These are phyloP conservation scores for Akanthomyces lecanii DNA, from an alignment of 2,329 filamentous ascomycete genomes.

Conservation along the genomic window DNA sequence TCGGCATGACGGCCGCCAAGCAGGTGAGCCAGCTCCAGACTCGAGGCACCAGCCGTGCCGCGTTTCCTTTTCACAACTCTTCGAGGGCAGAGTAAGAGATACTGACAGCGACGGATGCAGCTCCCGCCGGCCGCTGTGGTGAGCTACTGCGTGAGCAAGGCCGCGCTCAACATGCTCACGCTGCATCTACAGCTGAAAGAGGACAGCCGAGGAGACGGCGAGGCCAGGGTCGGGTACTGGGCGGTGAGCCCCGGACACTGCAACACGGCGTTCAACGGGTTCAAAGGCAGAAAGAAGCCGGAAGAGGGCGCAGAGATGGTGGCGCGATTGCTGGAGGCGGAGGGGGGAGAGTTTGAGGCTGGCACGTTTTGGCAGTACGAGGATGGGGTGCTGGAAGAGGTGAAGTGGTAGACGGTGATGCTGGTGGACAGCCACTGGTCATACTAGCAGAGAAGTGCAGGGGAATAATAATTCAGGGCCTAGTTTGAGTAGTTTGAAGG, in stretches of 20 bases:
- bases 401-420: neutral
- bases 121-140: neutral
- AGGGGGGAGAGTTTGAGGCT: neutral
- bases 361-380: slow-evolving; percentile 3
- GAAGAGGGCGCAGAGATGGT: neutral
- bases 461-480: neutral
- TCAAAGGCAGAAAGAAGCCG: slow-evolving; percentile 6
- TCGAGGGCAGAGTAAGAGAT: neutral
- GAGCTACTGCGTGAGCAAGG: slow-evolving; percentile 21
- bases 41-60: too few relatives aligned
- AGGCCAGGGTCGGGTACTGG: slow-evolving; percentile 19
- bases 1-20: slow-evolving; percentile 19
- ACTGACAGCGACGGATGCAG: neutral
- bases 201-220: slow-evolving; percentile 7
- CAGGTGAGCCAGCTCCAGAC: slow-evolving; percentile 2
- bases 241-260: slow-evolving; percentile 20
- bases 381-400: neutral
- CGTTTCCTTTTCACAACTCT: too few relatives aligned
- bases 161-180: slow-evolving; percentile 23
- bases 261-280: slow-evolving; percentile 22
- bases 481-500: too few relatives aligned
- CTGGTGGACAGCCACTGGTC: neutral
- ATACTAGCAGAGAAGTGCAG: too few relatives aligned
- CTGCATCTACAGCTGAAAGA: slow-evolving; percentile 20
- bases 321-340: neutral